Evolutionary conservation across 768 basidiomycete genomes (phyloP), one percentile per base, ranked within the genome.

Genomic region (Nevesoporus exiguus): DNA sequence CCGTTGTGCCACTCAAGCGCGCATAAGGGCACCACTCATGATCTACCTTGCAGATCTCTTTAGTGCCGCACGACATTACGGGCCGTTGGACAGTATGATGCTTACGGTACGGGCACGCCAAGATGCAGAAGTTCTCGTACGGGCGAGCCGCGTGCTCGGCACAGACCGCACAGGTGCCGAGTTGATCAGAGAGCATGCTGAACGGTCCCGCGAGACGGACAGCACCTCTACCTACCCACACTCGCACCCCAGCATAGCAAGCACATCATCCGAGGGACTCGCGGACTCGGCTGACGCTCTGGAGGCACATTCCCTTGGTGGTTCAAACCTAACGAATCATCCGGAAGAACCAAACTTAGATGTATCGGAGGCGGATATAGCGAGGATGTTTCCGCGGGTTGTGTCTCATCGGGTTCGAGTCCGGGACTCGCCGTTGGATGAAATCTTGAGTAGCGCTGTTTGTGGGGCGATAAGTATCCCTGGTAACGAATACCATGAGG

Each of bases 1-100:
- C 27, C 50, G 62, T 47, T 76, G 60, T 56, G 66, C 45, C 44
- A 70, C 53, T 10, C 70, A 73, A 49, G 76, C 80, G 2, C 70
- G 74, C 52, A 71, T 88, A 29, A 74, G 84, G 10, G 74, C 80
- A 1, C 66, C 69, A 2, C 75, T 92, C 8, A 70, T 71, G 7
- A 70, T 84, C n/a, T 92, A 91, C 61, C 73, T 88, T 7, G 77
- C 83, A 10, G 88, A 91, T 64, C 73, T 91, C 11, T 86, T 92
- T 56, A 77, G 84, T 25, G 89, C 90, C 3, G 78, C 84, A 22
- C 81, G 90, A 7, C 86, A 91, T 61, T 82, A 85, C 62, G 79
- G 82, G 0, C 76, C 79, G 45, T 71, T 93, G 17, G 90, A 92
- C 55, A 85, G 79, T 15, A 83, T 79, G 57, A 71, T 90, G 51